Conservation (phyloP, 208 protist genomes). For the Trypanosoma lewisi region DNA sequence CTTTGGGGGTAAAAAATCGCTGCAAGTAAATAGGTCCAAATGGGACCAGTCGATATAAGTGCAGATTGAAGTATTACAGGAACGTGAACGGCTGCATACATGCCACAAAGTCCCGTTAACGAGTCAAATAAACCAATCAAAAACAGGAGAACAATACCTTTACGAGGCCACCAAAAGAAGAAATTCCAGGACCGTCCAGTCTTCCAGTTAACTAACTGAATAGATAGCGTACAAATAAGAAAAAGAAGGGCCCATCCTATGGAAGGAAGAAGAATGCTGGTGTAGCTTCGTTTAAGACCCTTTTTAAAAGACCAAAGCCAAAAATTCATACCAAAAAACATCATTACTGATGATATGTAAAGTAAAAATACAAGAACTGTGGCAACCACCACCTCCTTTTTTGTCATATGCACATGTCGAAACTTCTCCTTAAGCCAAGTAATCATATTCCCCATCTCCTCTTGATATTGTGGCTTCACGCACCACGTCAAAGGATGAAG, state of each 20-base stretch:
- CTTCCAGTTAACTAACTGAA: constrained; percentile 14
- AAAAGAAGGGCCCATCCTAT: constrained; percentile 31
- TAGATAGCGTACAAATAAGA: constrained; percentile 3
- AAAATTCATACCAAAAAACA: constrained; percentile 53
- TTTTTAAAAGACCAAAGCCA: constrained; percentile 44
- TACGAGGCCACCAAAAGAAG: constrained; percentile 34
- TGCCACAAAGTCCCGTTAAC: constrained; percentile 35
- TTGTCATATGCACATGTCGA: constrained; percentile 8
- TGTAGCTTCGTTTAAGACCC: constrained; percentile 37
- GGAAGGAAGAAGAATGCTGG: constrained; percentile 35
- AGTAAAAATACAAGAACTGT: constrained; percentile 25
- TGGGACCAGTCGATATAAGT: constrained; percentile 41
- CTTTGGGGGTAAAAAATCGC: constrained; percentile 35
- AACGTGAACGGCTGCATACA: constrained; percentile 38
- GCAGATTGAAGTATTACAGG: constrained; percentile 40
- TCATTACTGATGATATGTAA: constrained; percentile 39
- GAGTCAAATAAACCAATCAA: constrained; percentile 49
- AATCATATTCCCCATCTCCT: background rate
- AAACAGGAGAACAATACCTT: constrained; percentile 29
- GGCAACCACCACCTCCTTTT: constrained; percentile 10
- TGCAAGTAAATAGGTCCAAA: constrained; percentile 44
- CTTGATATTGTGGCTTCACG: no score
- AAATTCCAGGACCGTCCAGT: constrained; percentile 13
- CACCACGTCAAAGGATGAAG: no score
- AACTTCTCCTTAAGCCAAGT: background rate